These are phyloP conservation scores for Cryptococcus jaspeensis DNA, from an alignment of 1,284 basidiomycete species.

Conservation along the genomic window DNA sequence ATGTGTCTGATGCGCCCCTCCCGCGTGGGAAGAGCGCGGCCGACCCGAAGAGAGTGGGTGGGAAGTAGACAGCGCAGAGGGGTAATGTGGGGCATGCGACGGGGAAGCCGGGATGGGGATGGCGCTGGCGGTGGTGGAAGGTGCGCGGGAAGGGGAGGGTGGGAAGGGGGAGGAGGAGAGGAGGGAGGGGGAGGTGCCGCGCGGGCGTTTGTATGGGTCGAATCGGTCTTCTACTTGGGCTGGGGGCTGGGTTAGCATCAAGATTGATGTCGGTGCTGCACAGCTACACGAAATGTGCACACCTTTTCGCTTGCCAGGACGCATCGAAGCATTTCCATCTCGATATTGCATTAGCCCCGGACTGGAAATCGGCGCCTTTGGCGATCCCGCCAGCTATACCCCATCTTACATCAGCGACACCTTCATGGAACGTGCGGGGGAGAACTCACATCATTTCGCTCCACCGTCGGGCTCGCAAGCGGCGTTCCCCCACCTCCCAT, in stretches of 20 bases:
- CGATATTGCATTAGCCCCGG: conserved; percentile 48
- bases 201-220: conserved; percentile 48
- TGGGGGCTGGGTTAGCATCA: conserved; percentile 2
- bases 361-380: conserved; percentile 23
- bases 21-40: conserved; percentile 4
- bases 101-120: conserved; percentile 45
- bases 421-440: not conserved
- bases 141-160: conserved; percentile 34
- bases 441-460: conserved; percentile 36
- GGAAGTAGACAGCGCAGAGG: conserved; percentile 26
- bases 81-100: conserved; percentile 28
- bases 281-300: conserved; percentile 8
- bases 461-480: conserved; percentile 39
- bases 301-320: conserved; percentile 48
- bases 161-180: conserved; percentile 25
- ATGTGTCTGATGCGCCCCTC: conserved; percentile 15
- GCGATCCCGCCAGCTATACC: conserved; percentile 28
- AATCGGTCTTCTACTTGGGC: conserved; percentile 45
- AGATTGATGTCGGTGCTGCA: not conserved
- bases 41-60: conserved; percentile 6
- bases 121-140: not conserved
- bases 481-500: conserved; percentile 41
- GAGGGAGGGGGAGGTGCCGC: conserved; percentile 42
- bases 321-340: conserved; percentile 30
- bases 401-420: conserved; percentile 1